phyloP scores from a whole-genome alignment of 2,329 filamentous ascomycete species.

The Ascocoryne sarcoides region DNA sequence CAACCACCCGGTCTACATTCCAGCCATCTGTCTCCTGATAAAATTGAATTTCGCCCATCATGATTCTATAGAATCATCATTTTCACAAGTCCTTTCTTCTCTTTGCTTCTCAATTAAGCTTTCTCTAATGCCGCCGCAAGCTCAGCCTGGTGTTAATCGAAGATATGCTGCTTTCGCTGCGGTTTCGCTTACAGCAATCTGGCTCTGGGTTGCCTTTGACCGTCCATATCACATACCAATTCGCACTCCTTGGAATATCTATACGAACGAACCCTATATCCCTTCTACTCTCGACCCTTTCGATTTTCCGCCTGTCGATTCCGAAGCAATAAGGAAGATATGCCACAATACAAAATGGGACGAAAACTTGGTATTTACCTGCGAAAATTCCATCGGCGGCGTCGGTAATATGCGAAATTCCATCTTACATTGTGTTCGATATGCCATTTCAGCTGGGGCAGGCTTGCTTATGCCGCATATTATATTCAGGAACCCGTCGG shows the following conservation, averaged over 20 bases:
- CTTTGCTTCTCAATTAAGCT: neutral
- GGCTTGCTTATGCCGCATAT: slow-evolving; percentile 16
- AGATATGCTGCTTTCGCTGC: slow-evolving; percentile 13
- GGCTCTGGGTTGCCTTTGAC: slow-evolving; percentile 18
- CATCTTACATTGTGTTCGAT: slow-evolving; percentile 24
- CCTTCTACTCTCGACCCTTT: slow-evolving; percentile 15
- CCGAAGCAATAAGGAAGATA: slow-evolving; percentile 15
- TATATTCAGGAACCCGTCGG: slow-evolving; percentile 10
- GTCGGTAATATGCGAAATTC: slow-evolving; percentile 26
- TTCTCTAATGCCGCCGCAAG: neutral
- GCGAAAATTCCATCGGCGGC: slow-evolving; percentile 21
- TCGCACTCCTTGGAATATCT: slow-evolving; percentile 16
- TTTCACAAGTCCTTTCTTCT: neutral
- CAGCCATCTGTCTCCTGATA: too few species aligned
- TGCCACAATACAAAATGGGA: slow-evolving; percentile 23
- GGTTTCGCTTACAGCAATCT: slow-evolving; percentile 9
- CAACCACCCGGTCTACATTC: too few species aligned
- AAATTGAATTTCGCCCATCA: too few species aligned
- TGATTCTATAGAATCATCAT: too few species aligned
- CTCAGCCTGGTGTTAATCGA: slow-evolving; percentile 12
- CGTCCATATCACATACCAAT: slow-evolving; percentile 15
- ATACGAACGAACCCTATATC: slow-evolving; percentile 15
- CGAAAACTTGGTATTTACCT: slow-evolving; percentile 19
- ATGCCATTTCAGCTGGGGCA: slow-evolving; percentile 23
- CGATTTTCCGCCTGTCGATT: slow-evolving; percentile 18